Conservation (phyloP, 306 rosid species). For the Benincasa hispida region DNA sequence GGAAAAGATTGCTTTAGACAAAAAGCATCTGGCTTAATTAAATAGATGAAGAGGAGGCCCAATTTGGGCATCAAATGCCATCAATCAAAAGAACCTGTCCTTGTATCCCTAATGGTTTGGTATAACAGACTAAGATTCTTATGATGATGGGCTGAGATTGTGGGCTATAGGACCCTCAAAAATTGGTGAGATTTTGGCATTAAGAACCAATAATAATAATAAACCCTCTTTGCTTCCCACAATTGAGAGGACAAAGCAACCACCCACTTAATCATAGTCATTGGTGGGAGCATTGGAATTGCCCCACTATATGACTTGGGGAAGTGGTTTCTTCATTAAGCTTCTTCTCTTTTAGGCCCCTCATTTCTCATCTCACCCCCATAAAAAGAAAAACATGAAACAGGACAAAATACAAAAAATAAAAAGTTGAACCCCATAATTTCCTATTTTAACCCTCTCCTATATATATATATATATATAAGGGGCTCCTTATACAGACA, state of each 20-base stretch:
- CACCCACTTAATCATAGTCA: conserved; percentile 5
- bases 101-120: background rate
- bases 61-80: background rate
- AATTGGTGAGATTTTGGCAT: background rate
- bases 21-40: background rate
- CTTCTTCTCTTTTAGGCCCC: conserved; percentile 6
- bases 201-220: background rate
- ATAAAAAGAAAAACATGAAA: background rate
- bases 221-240: background rate
- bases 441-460: background rate
- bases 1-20: background rate
- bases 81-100: background rate
- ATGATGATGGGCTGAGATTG: conserved; percentile 4
- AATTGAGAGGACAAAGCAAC: conserved; percentile 10
- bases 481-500: background rate
- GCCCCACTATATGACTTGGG: background rate
- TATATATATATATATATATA: background rate
- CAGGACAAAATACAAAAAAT: background rate
- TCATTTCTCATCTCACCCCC: background rate
- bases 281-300: background rate
- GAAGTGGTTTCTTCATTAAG: background rate
- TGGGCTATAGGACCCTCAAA: conserved; percentile 5
- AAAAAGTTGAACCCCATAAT: background rate
- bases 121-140: conserved; percentile 2
- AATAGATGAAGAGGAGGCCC: background rate